These are phyloP conservation scores for Colletotrichum tabaci DNA, from an alignment of 2,329 filamentous ascomycete species.

Conservation along the genomic window DNA sequence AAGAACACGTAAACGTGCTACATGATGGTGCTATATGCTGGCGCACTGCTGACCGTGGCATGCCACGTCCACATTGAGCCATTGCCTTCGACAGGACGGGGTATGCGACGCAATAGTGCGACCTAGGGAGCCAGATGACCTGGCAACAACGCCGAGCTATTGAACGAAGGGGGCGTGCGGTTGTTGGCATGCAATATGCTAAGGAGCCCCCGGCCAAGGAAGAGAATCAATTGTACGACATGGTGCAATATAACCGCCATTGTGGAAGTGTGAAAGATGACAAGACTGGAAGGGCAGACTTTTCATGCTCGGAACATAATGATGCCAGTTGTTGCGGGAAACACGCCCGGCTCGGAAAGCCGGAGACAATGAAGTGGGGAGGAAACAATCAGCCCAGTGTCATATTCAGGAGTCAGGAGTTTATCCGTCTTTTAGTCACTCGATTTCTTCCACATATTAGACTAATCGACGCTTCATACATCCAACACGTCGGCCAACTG, in stretches of 20 bases:
- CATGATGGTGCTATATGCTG: neutral
- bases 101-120: neutral
- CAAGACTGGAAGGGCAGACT: neutral
- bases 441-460: constrained; percentile 26
- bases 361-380: neutral
- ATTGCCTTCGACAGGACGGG: neutral
- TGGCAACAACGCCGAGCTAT: neutral
- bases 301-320: constrained; percentile 19
- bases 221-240: neutral
- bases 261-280: neutral
- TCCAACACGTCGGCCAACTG: neutral
- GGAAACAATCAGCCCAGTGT: constrained; percentile 18
- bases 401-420: constrained; percentile 35
- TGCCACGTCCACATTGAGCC: neutral
- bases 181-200: neutral
- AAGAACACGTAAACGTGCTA: constrained; percentile 29
- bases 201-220: neutral
- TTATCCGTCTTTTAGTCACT: neutral
- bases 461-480: constrained; percentile 25
- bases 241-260: neutral
- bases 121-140: neutral
- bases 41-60: neutral
- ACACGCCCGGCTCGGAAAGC: constrained; percentile 23
- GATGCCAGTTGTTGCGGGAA: constrained; percentile 13
- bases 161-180: neutral